These are phyloP conservation scores for Trametes villosa DNA, from an alignment of 768 basidiomycete species.

Conservation along the genomic window DNA sequence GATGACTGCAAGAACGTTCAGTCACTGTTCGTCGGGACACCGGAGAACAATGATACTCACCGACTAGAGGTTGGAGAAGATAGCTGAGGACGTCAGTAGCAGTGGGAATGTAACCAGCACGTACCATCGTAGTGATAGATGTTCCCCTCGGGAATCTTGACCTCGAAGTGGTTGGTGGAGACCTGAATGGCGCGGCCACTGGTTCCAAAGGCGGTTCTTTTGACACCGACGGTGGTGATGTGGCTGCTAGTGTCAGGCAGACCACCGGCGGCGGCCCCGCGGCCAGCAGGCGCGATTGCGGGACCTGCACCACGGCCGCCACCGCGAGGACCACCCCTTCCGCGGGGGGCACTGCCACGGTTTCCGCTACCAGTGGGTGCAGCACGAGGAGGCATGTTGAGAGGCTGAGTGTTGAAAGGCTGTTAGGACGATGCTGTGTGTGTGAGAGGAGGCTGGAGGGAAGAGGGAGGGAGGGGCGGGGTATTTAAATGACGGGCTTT, in stretches of 20 bases:
- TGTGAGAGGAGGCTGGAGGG: neutral
- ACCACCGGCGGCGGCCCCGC: conserved; percentile 23
- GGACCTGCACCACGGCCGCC: conserved; percentile 12
- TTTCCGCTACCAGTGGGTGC: conserved; percentile 20
- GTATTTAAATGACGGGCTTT: conserved; percentile 19
- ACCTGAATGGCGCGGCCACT: conserved; percentile 52
- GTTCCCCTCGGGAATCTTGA: conserved; percentile 59
- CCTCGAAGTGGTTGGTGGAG: conserved; percentile 65
- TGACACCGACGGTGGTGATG: conserved; percentile 65
- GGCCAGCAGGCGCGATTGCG: conserved; percentile 14
- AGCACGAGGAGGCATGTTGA: conserved; percentile 31
- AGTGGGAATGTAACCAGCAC: conserved; percentile 28
- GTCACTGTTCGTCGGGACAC: conserved; percentile 5
- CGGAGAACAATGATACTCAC: conserved; percentile 23
- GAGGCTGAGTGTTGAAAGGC: neutral
- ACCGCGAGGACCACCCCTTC: conserved; percentile 22
- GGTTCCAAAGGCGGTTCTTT: conserved; percentile 64
- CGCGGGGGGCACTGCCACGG: conserved; percentile 24
- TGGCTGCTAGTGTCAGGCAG: conserved; percentile 43
- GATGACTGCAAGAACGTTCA: conserved; percentile 50
- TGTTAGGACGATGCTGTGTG: neutral
- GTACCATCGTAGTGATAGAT: conserved; percentile 83
- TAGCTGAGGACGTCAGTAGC: neutral
- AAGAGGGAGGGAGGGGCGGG: neutral
- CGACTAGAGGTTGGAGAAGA: conserved; percentile 16